Conservation (phyloP, 192 early-diverging fungal genomes). For the Coemansia pectinata region DNA sequence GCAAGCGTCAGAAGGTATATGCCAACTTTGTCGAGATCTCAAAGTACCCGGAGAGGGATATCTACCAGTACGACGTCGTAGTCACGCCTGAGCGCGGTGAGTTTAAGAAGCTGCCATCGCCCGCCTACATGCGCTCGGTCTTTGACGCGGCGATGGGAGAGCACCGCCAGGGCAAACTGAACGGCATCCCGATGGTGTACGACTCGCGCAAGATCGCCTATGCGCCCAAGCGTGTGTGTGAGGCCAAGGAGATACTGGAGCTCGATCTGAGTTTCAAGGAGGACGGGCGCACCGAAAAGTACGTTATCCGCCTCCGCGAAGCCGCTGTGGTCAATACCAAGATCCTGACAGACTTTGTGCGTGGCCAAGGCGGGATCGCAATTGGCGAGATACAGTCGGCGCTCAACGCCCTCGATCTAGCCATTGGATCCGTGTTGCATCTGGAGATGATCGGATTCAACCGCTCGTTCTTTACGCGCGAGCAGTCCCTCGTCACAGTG, state of each 20-base stretch:
- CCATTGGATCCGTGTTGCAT: constrained; percentile 79
- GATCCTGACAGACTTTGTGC: constrained; percentile 26
- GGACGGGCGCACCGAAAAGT: constrained; percentile 55
- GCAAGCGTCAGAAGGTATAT: constrained; percentile 48
- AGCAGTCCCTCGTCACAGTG: constrained; percentile 48
- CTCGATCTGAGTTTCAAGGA: constrained; percentile 59
- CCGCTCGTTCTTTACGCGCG: constrained; percentile 90
- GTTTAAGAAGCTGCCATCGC: constrained; percentile 34
- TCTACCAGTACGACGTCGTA: constrained; percentile 90
- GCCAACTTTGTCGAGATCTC: constrained; percentile 81
- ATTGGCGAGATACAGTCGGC: constrained; percentile 43
- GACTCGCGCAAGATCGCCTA: constrained; percentile 86
- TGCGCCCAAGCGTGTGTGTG: constrained; percentile 78
- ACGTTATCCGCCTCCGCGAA: constrained; percentile 60
- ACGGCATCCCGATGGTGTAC: constrained; percentile 69
- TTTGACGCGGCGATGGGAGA: constrained; percentile 59
- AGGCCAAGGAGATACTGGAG: constrained; percentile 56
- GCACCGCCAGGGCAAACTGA: constrained; percentile 58
- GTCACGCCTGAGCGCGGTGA: constrained; percentile 60
- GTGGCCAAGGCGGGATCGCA: constrained; percentile 9
- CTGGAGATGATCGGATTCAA: constrained; percentile 75
- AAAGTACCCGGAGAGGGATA: constrained; percentile 61
- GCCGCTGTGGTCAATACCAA: constrained; percentile 61
- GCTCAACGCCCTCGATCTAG: constrained; percentile 75
- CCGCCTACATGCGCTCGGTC: constrained; percentile 67